Conservation (phyloP, 352 stramenopile species). For the Globisporangium camurandrum region DNA sequence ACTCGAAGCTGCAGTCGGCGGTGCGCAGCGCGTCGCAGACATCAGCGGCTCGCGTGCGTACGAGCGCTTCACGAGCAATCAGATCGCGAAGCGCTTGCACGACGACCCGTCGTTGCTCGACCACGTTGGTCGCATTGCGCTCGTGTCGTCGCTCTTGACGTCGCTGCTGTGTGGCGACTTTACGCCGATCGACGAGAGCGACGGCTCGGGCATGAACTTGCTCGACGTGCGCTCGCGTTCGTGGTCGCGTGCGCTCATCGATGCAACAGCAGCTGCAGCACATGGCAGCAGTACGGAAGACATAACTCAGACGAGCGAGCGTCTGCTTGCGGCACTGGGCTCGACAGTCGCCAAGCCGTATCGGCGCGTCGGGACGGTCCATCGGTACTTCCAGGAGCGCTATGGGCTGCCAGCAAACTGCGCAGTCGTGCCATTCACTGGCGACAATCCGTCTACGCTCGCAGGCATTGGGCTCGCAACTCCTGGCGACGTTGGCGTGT, state of each 20-base stretch:
- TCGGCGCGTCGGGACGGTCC: constrained; percentile 31
- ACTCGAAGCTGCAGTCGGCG: constrained; percentile 53
- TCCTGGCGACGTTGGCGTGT: constrained; percentile 49
- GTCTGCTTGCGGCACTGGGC: constrained; percentile 22
- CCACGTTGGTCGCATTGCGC: constrained; percentile 33
- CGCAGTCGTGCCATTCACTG: constrained; percentile 64
- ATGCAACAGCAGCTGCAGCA: constrained; percentile 25
- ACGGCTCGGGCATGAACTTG: constrained; percentile 82
- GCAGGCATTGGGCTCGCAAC: constrained; percentile 54
- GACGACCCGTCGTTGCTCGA: constrained; percentile 39
- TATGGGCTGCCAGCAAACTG: constrained; percentile 54
- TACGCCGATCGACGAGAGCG: constrained; percentile 66
- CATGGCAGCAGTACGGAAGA: neutral
- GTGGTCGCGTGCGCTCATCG: constrained; percentile 48
- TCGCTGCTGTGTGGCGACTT: constrained; percentile 63
- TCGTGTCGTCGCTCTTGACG: constrained; percentile 70
- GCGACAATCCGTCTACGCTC: constrained; percentile 77
- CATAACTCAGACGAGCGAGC: too few relatives aligned
- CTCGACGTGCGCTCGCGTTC: constrained; percentile 50
- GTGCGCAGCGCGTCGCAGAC: constrained; percentile 40
- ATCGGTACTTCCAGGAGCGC: constrained; percentile 54
- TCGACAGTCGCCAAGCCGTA: constrained; percentile 42
- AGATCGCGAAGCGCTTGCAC: constrained; percentile 56
- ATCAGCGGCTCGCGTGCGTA: constrained; percentile 79
- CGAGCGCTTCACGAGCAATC: constrained; percentile 76